A percentile compares a stretch with the other conserved stretches of the same genome.
Conservation (phyloP, 495 filamentous ascomycete species). For the Penicillium egyptiacum region DNA sequence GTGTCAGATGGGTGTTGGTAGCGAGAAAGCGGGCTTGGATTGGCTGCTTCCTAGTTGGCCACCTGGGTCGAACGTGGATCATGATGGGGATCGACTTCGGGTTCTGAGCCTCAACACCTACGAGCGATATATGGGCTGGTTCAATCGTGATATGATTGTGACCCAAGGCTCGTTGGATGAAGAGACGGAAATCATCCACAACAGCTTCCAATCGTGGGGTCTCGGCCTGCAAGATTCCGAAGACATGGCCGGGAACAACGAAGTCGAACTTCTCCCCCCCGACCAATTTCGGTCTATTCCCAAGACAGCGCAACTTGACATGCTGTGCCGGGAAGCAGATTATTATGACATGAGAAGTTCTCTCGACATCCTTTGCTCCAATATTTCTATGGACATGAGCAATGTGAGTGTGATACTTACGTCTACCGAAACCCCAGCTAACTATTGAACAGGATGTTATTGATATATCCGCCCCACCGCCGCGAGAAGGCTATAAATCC, state of each 20-base stretch:
- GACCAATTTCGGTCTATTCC: slow-evolving; percentile 18
- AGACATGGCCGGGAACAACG: slow-evolving; percentile 20
- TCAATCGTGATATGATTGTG: slow-evolving; percentile 57
- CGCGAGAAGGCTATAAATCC: slow-evolving; percentile 56
- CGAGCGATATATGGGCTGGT: slow-evolving; percentile 71
- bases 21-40: slow-evolving; percentile 78
- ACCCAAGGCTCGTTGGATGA: slow-evolving; percentile 19
- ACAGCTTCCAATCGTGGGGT: slow-evolving; percentile 42
- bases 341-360: slow-evolving; percentile 39
- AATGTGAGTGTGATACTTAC: slow-evolving; percentile 29
- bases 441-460: slow-evolving; percentile 44
- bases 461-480: slow-evolving; percentile 61
- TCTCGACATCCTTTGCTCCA: slow-evolving; percentile 38
- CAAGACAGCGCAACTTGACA: slow-evolving; percentile 30
- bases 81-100: slow-evolving; percentile 63
- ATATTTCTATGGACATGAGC: slow-evolving; percentile 29
- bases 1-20: slow-evolving; percentile 96
- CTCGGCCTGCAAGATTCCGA: slow-evolving; percentile 41
- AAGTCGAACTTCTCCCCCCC: slow-evolving; percentile 12
- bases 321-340: slow-evolving; percentile 28
- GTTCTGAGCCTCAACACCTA: slow-evolving; percentile 85
- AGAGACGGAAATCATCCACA: slow-evolving; percentile 34
- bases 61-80: slow-evolving; percentile 63
- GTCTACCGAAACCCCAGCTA: slow-evolving; percentile 16
- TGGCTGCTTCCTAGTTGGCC: slow-evolving; percentile 83